Percentiles rank a stretch among this genome's conserved stretches.
Conservation (phyloP, 169 alveolate genomes). For the Fabrea salina region DNA sequence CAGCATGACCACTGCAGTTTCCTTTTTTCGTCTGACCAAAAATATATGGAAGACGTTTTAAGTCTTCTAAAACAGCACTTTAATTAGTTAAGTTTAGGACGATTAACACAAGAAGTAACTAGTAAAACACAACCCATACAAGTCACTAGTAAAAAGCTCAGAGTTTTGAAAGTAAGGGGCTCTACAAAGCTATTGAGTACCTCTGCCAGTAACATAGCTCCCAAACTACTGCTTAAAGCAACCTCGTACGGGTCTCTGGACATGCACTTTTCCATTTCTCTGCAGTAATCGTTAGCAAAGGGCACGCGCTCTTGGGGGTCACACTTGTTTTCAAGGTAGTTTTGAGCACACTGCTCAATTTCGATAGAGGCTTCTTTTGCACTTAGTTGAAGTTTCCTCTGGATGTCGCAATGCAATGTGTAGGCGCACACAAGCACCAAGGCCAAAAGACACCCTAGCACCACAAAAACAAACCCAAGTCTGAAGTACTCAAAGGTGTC, state of each 20-base stretch:
- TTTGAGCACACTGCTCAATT: background rate
- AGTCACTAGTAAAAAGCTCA: background rate
- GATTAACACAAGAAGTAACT: too few relatives aligned
- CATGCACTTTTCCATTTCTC: background rate
- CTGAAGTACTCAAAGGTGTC: too few relatives aligned
- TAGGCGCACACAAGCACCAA: too few relatives aligned
- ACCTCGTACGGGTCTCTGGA: background rate
- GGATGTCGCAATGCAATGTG: too few relatives aligned
- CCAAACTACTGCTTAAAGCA: background rate
- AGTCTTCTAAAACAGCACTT: background rate
- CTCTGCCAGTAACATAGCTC: background rate
- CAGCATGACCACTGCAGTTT: background rate
- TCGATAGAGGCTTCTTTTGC: background rate
- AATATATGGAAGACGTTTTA: background rate
- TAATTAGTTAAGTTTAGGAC: too few relatives aligned
- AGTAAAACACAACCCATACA: too few relatives aligned
- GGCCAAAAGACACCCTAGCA: too few relatives aligned
- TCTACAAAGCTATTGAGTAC: background rate
- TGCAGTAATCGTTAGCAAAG: background rate
- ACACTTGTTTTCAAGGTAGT: background rate
- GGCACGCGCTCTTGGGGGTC: background rate
- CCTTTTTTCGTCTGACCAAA: background rate
- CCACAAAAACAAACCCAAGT: too few relatives aligned
- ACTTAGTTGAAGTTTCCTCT: background rate
- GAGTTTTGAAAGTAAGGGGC: background rate